Base-by-base conservation (phyloP, 2,329 filamentous ascomycete species). In the Endoconidiophora polonica region DNA sequence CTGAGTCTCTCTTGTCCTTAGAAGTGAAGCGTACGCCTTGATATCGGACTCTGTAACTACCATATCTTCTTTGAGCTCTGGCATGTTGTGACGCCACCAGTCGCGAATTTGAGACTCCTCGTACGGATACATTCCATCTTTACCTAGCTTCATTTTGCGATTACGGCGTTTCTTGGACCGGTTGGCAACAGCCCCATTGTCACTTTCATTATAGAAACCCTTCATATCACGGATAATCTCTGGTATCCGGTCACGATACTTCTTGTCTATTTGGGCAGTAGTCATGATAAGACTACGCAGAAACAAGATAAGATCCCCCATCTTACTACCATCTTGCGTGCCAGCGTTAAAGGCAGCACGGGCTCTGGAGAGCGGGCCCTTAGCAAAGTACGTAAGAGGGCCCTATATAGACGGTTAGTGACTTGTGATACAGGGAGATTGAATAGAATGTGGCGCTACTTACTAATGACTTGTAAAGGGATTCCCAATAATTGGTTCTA, bases 331-430 rank as follows among this genome's bases (percentile, higher is more conserved):
- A 5, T 72, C 67, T 59, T 81, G 76, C 47, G 74, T 73, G 54
- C 78, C 73, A 12, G 77, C 65, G 52, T 79, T 76, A 55, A 86
- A 86, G 12, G 79, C 74, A 44, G 80, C 81, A 53, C 84, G 75
- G 43, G 83, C 80, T 57, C 83, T 74, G 42, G 84, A 85, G 18
- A 91, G 66, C 1, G 85, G 83, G 0, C 84, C 85, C 66, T 91
- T 91, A 18, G 81, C 81, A 63, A 90, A 88, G 62, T 88, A 91
- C 52, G 84, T 84, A 51, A 90, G 66, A 3, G 84, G 86, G 33
- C 82, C 84, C 72, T 84, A 41, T 7, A 29, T 16, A 14, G 7
- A 10, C 5, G 9, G 29, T 33, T 33, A 33, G 29, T 12, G 29
- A 33, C 29, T 9, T 5, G 52, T 65, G 65, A 44, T 65, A 38